Base-by-base conservation (phyloP, 1,284 basidiomycete genomes). In the Puccinia triticina region DNA sequence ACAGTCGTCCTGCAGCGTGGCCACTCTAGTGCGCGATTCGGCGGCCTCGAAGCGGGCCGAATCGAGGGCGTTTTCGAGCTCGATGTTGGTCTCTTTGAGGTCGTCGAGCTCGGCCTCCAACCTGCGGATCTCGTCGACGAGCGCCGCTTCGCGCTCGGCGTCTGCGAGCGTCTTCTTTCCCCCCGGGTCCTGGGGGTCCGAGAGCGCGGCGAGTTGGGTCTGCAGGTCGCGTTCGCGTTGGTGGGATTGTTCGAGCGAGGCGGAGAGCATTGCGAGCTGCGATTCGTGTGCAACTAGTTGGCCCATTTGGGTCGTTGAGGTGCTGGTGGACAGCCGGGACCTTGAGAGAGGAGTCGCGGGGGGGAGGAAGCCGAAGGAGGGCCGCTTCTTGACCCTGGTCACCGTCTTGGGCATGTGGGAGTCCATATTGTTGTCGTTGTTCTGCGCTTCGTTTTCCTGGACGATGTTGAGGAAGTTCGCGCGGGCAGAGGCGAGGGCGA, bases 41-140 rank as follows among this genome's bases (percentile, higher is more conserved):
- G 16, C 32, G 37, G 72, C 57, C 21, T 80, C 77, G 32, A 80
- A 80, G n/a, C 72, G 57, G 23, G 72, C 48, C 50, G 29, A 32
- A 40, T 80, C 77, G 18, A 80, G 48, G 37, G 69, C 43, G 43
- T 81, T 81, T 66, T 81, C 79, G 12, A 81, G 50, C 29, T 81
- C 71, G 46, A 81, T 81, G 29, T 81, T 81, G 1, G 66, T 18
- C 26, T 81, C 69, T 16, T 46, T 46, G 26, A 26, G 16, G 8
- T 74, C 67, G 8, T 64, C 37, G 10, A 81, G 50, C 23, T 81
- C 79, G 32, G 46, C 40, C 46, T 81, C 79, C 46, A 81, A 66
- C n/a, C 79, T 53, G 1, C 37, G 16, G 37, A 81, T 74, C n/a
- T 81, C 79, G 34, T 81, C 79, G 40, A 74, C 69, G 43, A 81